A percentile compares a stretch with the other conserved stretches of the same genome.
Evolutionary conservation across 2,329 filamentous ascomycete genomes (phyloP).

Genomic region (Neonectria punicea): DNA sequence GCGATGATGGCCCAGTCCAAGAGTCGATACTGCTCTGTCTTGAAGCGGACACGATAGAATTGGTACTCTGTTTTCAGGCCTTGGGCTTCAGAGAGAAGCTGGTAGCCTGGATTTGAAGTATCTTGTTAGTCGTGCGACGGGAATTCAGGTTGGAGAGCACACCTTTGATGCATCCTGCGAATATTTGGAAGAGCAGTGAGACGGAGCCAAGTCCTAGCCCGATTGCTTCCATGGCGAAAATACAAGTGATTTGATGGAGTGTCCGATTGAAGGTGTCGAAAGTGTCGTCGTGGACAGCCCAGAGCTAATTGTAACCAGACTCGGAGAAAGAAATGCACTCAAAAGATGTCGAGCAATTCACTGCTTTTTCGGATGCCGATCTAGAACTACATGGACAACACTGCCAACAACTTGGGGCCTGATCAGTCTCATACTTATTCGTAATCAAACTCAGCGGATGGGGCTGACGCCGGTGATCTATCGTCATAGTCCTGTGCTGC

Average conservation of each 20-base stretch:
- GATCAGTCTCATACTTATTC: too few relatives aligned
- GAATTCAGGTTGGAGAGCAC: not conserved
- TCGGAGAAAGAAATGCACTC: too few relatives aligned
- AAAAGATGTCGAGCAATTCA: too few relatives aligned
- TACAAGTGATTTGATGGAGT: not conserved
- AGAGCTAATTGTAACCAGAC: too few relatives aligned
- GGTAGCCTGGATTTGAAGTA: not conserved
- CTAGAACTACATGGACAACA: too few relatives aligned
- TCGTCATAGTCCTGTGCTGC: too few relatives aligned
- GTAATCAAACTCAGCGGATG: too few relatives aligned
- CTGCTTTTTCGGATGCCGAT: too few relatives aligned
- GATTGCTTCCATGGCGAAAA: not conserved
- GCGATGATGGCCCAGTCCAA: constrained; percentile 14
- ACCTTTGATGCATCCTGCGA: constrained; percentile 14
- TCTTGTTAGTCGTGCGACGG: not conserved
- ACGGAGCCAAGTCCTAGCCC: constrained; percentile 5
- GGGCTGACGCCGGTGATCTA: too few relatives aligned
- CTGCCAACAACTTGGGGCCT: too few relatives aligned
- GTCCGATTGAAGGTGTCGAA: too few relatives aligned
- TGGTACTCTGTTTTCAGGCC: constrained; percentile 2
- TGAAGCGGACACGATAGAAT: constrained; percentile 10
- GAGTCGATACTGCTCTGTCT: constrained; percentile 12
- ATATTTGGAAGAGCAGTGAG: constrained; percentile 13
- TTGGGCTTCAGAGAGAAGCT: constrained; percentile 5
- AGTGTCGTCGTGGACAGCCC: not conserved